A percentile compares a stretch with the other conserved stretches of the same genome.
Conservation (phyloP, 148 eudicot species). For the Pouteria glomerata region DNA sequence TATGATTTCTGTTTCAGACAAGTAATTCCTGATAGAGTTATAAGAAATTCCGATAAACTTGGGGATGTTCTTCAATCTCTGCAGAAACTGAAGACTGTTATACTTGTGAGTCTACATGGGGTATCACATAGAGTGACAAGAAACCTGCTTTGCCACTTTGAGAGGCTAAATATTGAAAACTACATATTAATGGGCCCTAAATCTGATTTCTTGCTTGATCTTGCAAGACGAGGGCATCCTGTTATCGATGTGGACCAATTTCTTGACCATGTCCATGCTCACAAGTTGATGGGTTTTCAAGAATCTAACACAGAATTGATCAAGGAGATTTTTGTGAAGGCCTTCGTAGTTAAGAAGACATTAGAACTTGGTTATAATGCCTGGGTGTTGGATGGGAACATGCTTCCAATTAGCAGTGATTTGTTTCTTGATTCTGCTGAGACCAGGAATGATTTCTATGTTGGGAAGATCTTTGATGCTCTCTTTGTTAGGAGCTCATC, state of each 20-base stretch:
- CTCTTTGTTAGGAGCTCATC: conserved; percentile 50
- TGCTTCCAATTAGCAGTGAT: conserved; percentile 35
- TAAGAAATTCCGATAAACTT: conserved; percentile 43
- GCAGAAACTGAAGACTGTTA: conserved; percentile 47
- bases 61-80: conserved; percentile 42
- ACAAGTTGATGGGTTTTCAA: conserved; percentile 22
- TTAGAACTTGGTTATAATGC: conserved; percentile 54
- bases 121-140: conserved; percentile 36
- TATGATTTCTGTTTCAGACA: conserved; percentile 89
- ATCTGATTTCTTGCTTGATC: conserved; percentile 54
- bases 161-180: conserved; percentile 58
- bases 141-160: conserved; percentile 85
- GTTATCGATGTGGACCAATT: conserved; percentile 49
- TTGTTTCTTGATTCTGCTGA: conserved; percentile 29
- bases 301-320: conserved; percentile 27
- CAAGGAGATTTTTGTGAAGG: conserved; percentile 47
- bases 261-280: conserved; percentile 27
- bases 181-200: conserved; percentile 61
- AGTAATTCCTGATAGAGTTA: conserved; percentile 61
- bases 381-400: conserved; percentile 56
- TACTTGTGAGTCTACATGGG: conserved; percentile 44
- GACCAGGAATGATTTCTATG: conserved; percentile 35
- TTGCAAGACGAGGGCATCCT: conserved; percentile 84
- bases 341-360: conserved; percentile 43
- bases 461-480: conserved; percentile 33